phyloP scores from a whole-genome alignment of 2,329 filamentous ascomycete genomes.

The Daldinia sp. region DNA sequence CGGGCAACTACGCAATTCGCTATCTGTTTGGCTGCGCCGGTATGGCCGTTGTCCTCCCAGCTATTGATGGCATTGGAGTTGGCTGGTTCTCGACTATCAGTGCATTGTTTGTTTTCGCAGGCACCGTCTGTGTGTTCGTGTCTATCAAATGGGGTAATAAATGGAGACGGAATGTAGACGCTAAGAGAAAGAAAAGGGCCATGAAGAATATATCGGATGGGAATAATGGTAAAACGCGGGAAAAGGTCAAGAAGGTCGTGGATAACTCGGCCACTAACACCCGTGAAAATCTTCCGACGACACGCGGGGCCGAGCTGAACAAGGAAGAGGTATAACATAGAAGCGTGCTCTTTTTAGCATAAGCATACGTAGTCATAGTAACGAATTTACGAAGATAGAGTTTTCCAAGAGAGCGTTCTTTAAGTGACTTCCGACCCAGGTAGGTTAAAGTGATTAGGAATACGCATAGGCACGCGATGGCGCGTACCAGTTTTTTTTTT shows the following conservation, averaged over 20 bases:
- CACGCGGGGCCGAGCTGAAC: constrained; percentile 14
- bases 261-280: constrained; percentile 3
- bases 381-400: constrained; percentile 14
- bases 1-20: constrained; percentile 80
- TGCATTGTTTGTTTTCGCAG: constrained; percentile 48
- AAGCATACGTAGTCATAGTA: constrained; percentile 22
- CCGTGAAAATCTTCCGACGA: constrained; percentile 22
- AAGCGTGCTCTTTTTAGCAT: constrained; percentile 11
- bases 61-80: constrained; percentile 76
- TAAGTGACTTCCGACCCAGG: constrained; percentile 7
- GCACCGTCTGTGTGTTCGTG: constrained; percentile 49
- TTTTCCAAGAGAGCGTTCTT: constrained; percentile 13
- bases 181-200: constrained; percentile 36
- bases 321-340: constrained; percentile 32
- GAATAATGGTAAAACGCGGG: constrained; percentile 22
- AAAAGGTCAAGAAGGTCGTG: constrained; percentile 3
- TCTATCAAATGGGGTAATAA: constrained; percentile 52
- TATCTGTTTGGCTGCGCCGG: constrained; percentile 78
- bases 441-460: constrained; percentile 20
- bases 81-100: constrained; percentile 79
- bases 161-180: constrained; percentile 52
- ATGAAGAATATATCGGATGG: constrained; percentile 29
- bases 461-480: not conserved
- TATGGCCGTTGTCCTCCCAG: constrained; percentile 76
- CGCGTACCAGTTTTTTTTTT: not conserved